phyloP scores from a whole-genome alignment of 2,329 filamentous ascomycete species.

The Rosellinia necatrix region DNA sequence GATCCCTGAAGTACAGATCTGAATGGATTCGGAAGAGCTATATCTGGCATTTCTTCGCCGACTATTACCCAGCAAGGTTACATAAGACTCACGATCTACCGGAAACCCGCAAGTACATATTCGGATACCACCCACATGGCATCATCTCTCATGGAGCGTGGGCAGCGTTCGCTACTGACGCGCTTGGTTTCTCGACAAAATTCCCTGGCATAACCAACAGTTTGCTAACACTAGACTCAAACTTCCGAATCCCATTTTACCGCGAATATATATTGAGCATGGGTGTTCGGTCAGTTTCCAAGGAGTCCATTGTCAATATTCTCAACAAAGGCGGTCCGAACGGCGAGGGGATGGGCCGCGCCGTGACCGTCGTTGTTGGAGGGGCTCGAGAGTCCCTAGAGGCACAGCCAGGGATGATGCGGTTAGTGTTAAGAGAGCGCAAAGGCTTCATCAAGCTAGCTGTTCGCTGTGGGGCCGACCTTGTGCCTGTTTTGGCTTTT shows the following conservation, averaged over 20 bases:
- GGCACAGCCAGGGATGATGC: conserved; percentile 76
- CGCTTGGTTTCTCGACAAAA: conserved; percentile 80
- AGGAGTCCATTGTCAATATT: conserved; percentile 88
- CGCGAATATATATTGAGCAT: conserved; percentile 90
- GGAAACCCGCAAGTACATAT: conserved; percentile 88
- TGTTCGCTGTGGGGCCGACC: conserved; percentile 86
- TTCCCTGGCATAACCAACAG: conserved; percentile 97
- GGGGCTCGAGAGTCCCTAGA: conserved; percentile 92
- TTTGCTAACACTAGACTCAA: conserved; percentile 89
- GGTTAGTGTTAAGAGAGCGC: conserved; percentile 78
- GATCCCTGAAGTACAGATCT: conserved; percentile 74
- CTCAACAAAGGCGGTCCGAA: conserved; percentile 79
- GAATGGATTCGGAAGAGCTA: conserved; percentile 73
- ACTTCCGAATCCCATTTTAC: conserved; percentile 93
- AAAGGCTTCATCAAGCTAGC: conserved; percentile 96
- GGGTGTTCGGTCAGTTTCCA: conserved; percentile 86
- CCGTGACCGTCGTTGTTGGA: conserved; percentile 93
- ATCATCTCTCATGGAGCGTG: conserved; percentile 98
- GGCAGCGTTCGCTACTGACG: conserved; percentile 87
- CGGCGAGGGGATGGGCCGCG: conserved; percentile 85
- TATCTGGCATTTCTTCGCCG: conserved; percentile 87
- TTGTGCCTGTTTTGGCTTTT: conserved; percentile 90
- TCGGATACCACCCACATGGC: conserved; percentile 96
- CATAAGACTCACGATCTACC: conserved; percentile 83
- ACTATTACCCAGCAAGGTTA: conserved; percentile 87